phyloP scores from a whole-genome alignment of 768 basidiomycete genomes.

The Rhodocollybia butyracea region DNA sequence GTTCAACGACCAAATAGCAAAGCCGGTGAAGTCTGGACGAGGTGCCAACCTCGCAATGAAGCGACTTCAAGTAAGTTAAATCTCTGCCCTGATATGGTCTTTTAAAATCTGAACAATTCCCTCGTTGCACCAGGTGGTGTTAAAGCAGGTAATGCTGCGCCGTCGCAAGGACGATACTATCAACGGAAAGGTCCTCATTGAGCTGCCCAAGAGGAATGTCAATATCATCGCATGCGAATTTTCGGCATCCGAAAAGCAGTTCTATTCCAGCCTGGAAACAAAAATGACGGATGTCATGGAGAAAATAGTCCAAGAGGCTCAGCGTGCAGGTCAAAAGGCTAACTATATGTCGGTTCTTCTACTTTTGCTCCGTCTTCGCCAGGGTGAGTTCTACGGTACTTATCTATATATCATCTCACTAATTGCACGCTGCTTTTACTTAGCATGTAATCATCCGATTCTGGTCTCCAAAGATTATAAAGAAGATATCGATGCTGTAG shows the following conservation, averaged over 20 bases:
- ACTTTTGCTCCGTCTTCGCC: slow-evolving; percentile 77
- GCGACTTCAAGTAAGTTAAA: slow-evolving; percentile 59
- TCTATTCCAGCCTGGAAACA: slow-evolving; percentile 71
- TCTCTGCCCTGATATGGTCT: not conserved
- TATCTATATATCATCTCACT: slow-evolving; percentile 2
- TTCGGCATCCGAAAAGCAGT: slow-evolving; percentile 68
- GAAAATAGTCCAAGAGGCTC: slow-evolving; percentile 49
- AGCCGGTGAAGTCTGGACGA: slow-evolving; percentile 71
- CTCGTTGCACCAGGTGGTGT: slow-evolving; percentile 51
- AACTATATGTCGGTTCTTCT: slow-evolving; percentile 71
- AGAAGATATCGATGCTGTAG: slow-evolving; percentile 73
- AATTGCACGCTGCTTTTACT: not conserved
- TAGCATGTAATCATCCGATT: slow-evolving; percentile 89
- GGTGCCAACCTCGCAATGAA: slow-evolving; percentile 72
- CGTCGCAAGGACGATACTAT: slow-evolving; percentile 71
- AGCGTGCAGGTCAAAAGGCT: slow-evolving; percentile 30
- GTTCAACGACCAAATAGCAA: slow-evolving; percentile 77
- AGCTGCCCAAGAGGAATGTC: slow-evolving; percentile 73
- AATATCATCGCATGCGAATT: slow-evolving; percentile 76
- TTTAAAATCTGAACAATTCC: not conserved
- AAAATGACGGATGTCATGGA: slow-evolving; percentile 67
- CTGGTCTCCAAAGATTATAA: slow-evolving; percentile 77
- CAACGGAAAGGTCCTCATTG: slow-evolving; percentile 82
- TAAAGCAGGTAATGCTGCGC: slow-evolving; percentile 86
- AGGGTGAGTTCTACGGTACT: slow-evolving; percentile 51